phyloP scores from a whole-genome alignment of 75 land plant species.

The Larix kaempferi region DNA sequence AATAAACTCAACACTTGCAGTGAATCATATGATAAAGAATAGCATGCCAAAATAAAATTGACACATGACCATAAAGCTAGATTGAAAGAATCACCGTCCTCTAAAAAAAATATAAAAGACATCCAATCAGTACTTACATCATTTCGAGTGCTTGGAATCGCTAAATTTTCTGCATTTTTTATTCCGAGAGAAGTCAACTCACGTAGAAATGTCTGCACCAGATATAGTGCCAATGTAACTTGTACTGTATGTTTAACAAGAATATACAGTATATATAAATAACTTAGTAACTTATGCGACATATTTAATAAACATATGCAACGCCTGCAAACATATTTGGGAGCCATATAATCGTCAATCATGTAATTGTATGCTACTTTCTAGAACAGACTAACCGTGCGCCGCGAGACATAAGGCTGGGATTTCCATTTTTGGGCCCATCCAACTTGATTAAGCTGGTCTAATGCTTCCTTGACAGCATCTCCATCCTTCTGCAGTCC shows the following conservation, averaged over 20 bases:
- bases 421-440: conserved; percentile 92
- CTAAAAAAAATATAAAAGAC: not conserved
- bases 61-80: not conserved
- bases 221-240: not conserved
- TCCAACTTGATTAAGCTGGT: conserved; percentile 68
- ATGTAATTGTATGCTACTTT: not conserved
- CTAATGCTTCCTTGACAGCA: conserved; percentile 74
- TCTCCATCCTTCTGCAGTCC: conserved; percentile 70
- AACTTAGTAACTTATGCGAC: not conserved
- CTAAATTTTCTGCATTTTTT: conserved; percentile 94
- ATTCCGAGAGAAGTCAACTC: conserved; percentile 90
- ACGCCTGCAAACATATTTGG: not conserved
- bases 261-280: not conserved
- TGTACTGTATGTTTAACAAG: not conserved
- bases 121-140: conserved; percentile 62
- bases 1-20: not conserved
- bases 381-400: conserved; percentile 49
- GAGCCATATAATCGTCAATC: not conserved
- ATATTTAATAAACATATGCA: not conserved
- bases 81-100: not conserved
- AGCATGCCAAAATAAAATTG: not conserved
- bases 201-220: conserved; percentile 72
- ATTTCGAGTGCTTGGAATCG: conserved; percentile 92
- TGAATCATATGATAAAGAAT: not conserved
- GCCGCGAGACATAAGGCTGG: conserved; percentile 82